Base-by-base conservation (phyloP, 2,329 filamentous ascomycete genomes). In the Hypoxylon sp. region DNA sequence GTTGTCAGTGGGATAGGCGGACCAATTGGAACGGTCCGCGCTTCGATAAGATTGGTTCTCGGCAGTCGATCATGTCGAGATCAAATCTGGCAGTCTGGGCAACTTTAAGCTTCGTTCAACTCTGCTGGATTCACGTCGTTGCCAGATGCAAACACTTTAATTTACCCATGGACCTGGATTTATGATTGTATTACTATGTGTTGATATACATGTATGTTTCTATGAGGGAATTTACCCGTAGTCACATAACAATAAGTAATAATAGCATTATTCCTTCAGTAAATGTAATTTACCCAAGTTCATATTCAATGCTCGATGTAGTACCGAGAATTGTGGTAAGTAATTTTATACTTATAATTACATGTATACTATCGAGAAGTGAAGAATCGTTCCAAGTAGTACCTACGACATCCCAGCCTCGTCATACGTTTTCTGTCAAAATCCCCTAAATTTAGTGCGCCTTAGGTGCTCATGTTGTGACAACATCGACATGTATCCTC, bases 21-120 rank as follows among this genome's bases (percentile, higher is more conserved):
- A 33, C 63, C 57, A 66, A 66, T 62, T 57, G 63, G 57, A 62
- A 57, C 26, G 35, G 48, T 52, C 57, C 57, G 26, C 5, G 17
- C 31, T n/a, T 56, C 26, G 35, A 52, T 58, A 29, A 58, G 51
- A 63, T 55, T 55, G 42, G 42, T 10, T 50, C 54, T 63, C 51
- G 59, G 59, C 52, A 55, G 51, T 63, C 59, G 51, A 55, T 63
- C 47, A 26, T 17, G 47, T 29, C 13, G 47, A 50, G 26, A 31
- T 50, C 47, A 6, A 50, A 50, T 50, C 47, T n/a, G 47, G 47
- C 6, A 50, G 33, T 50, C 47, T n/a, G 47, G 47, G 11, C 24
- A 50, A 22, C 24, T 17, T 50, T 50, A 33, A 50, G 24, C 47
- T 50, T 50, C 19, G 47, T 50, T 26, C 26, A 17, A 50, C 26